phyloP scores from a whole-genome alignment of 371 early-diverging fungal genomes.

The Mortierella sp. region DNA sequence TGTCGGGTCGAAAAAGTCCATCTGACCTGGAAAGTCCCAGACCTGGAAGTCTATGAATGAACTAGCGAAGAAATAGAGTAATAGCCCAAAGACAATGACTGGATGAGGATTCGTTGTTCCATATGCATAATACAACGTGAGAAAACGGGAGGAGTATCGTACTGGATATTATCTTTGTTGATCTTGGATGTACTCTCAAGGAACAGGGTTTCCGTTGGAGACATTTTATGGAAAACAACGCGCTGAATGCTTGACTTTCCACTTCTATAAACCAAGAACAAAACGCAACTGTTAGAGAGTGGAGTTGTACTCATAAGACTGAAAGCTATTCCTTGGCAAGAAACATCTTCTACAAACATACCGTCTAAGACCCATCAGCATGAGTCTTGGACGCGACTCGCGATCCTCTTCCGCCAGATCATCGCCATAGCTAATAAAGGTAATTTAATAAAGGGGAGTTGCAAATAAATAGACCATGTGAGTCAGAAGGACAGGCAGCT shows the following conservation, averaged over 20 bases:
- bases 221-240: conserved; percentile 94
- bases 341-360: conserved; percentile 23
- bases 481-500: background rate
- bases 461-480: background rate
- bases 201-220: conserved; percentile 93
- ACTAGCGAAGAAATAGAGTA: conserved; percentile 55
- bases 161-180: conserved; percentile 82
- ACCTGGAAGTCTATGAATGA: conserved; percentile 91
- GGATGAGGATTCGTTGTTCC: conserved; percentile 38
- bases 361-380: conserved; percentile 80
- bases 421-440: conserved; percentile 53
- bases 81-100: conserved; percentile 66
- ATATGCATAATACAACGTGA: background rate
- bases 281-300: background rate
- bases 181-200: conserved; percentile 89
- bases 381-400: conserved; percentile 68
- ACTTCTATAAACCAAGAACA: conserved; percentile 68
- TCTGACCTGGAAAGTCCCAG: conserved; percentile 95
- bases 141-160: conserved; percentile 32
- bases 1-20: conserved; percentile 85
- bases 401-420: conserved; percentile 59
- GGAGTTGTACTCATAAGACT: background rate
- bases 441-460: background rate
- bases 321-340: background rate
- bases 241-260: conserved; percentile 95